A percentile compares a stretch with the other conserved stretches of the same genome.
phyloP scores from a whole-genome alignment of 2,329 filamentous ascomycete genomes.

The Hypoxylon sp. region DNA sequence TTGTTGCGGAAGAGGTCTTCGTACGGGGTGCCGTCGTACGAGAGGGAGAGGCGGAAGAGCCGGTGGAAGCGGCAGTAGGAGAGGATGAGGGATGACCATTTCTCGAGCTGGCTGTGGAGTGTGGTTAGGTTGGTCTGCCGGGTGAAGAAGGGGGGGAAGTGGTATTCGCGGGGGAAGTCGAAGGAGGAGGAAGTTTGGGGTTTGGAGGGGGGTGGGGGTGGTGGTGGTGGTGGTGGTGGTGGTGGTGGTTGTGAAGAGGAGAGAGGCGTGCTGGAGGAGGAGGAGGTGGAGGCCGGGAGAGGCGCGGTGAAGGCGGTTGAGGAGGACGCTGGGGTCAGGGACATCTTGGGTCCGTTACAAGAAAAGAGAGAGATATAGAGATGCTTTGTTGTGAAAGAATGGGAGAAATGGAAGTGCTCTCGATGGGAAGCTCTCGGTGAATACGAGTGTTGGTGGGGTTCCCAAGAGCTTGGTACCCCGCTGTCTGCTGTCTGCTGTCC shows the following conservation, averaged over 20 bases:
- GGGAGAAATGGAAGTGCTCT: no score
- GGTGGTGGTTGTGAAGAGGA: constrained; percentile 18
- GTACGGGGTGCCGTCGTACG: constrained; percentile 42
- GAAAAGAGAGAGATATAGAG: no score
- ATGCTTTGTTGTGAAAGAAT: no score
- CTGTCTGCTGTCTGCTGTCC: no score
- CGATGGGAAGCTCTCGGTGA: no score
- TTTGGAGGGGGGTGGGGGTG: background rate
- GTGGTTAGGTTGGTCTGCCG: constrained; percentile 80
- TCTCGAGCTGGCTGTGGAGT: constrained; percentile 78
- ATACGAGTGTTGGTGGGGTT: constrained; percentile 7
- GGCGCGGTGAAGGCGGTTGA: background rate
- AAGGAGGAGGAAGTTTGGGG: constrained; percentile 55
- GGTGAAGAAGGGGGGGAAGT: constrained; percentile 88
- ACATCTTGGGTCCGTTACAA: constrained; percentile 1
- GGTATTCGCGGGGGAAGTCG: constrained; percentile 72
- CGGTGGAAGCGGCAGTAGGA: constrained; percentile 83
- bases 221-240: background rate
- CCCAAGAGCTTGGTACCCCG: constrained; percentile 4
- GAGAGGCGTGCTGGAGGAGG: constrained; percentile 10
- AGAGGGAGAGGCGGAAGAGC: constrained; percentile 79
- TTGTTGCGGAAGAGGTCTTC: constrained; percentile 69
- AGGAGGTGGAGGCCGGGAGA: constrained; percentile 11
- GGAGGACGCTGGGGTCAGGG: constrained; percentile 3
- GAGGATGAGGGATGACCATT: constrained; percentile 89